A percentile compares a stretch with the other conserved stretches of the same genome.
phyloP scores from a whole-genome alignment of 1,139 yeast genomes.

The Petasospora fabianii region DNA sequence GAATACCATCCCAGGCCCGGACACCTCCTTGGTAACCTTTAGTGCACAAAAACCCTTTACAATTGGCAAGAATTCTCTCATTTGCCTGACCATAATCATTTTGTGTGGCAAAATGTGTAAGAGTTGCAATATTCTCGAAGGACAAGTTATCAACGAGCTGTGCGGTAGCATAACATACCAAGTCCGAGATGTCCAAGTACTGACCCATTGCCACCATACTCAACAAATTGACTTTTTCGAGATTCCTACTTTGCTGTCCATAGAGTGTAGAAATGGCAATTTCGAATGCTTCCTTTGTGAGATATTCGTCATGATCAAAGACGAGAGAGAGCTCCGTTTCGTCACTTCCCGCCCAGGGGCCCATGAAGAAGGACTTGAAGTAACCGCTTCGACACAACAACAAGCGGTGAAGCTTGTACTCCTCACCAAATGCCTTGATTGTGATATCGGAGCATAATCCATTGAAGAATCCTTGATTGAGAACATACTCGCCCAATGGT shows the following conservation, averaged over 20 bases:
- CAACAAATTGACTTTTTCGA: slow-evolving; percentile 34
- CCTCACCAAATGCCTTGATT: slow-evolving; percentile 40
- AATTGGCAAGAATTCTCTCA: slow-evolving; percentile 41
- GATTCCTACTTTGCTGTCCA: slow-evolving; percentile 35
- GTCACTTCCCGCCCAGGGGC: slow-evolving; percentile 37
- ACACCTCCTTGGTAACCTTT: slow-evolving; percentile 45
- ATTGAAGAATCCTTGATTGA: slow-evolving; percentile 36
- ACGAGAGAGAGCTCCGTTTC: slow-evolving; percentile 28
- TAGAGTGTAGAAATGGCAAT: slow-evolving; percentile 41
- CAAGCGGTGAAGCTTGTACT: slow-evolving; percentile 41
- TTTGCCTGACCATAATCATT: slow-evolving; percentile 44
- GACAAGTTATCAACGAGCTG: slow-evolving; percentile 33
- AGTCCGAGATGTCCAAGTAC: slow-evolving; percentile 42
- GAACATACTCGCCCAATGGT: slow-evolving; percentile 32
- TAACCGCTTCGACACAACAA: slow-evolving; percentile 45
- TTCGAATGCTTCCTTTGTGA: slow-evolving; percentile 43
- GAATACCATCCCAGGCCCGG: slow-evolving; percentile 44
- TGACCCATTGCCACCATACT: slow-evolving; percentile 47
- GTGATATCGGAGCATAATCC: slow-evolving; percentile 49
- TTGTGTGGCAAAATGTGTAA: slow-evolving; percentile 39
- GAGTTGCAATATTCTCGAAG: slow-evolving; percentile 34
- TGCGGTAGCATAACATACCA: slow-evolving; percentile 41
- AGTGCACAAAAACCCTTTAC: slow-evolving; percentile 41
- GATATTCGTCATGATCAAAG: slow-evolving; percentile 40
- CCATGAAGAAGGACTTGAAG: slow-evolving; percentile 41